phyloP scores from a whole-genome alignment of 768 basidiomycete genomes.

The Mycena rebaudengoi region DNA sequence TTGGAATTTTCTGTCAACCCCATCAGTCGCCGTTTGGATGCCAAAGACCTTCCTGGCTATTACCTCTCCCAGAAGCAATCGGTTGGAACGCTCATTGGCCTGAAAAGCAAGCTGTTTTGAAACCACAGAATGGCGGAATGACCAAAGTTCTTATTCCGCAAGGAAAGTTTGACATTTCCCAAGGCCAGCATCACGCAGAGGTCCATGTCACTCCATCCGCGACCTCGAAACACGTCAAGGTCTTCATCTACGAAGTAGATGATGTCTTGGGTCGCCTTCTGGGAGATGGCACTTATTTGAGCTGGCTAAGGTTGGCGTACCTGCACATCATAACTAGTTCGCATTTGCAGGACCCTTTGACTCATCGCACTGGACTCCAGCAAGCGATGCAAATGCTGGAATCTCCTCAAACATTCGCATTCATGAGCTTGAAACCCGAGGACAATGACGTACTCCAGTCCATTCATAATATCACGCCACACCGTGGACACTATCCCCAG shows the following conservation, averaged over 20 bases:
- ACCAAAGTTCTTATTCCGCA: constrained; percentile 48
- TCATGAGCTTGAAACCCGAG: constrained; percentile 41
- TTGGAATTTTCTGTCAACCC: constrained; percentile 52
- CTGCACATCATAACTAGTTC: constrained; percentile 56
- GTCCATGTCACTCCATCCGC: constrained; percentile 7
- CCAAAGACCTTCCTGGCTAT: constrained; percentile 50
- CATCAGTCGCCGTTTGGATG: constrained; percentile 43
- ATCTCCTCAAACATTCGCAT: constrained; percentile 49
- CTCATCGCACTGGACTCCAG: constrained; percentile 50
- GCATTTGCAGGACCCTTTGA: constrained; percentile 53
- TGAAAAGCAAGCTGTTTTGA: constrained; percentile 51
- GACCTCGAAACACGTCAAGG: constrained; percentile 8
- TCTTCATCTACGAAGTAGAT: constrained; percentile 43
- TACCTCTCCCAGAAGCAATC: constrained; percentile 51
- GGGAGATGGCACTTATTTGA: constrained; percentile 35
- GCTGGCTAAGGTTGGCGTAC: constrained; percentile 45
- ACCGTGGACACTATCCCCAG: constrained; percentile 46
- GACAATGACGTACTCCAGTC: constrained; percentile 42
- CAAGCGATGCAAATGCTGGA: constrained; percentile 50
- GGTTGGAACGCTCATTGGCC: constrained; percentile 53
- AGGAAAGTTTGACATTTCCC: constrained; percentile 37
- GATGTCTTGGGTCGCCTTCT: constrained; percentile 41
- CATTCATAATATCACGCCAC: constrained; percentile 44
- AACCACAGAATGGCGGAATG: constrained; percentile 26
- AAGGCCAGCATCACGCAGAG: constrained; percentile 33